Percentiles rank a stretch among this genome's conserved stretches.
Conservation (phyloP, 163 green algal genomes). For the Coccomyxa subellipsoidea region DNA sequence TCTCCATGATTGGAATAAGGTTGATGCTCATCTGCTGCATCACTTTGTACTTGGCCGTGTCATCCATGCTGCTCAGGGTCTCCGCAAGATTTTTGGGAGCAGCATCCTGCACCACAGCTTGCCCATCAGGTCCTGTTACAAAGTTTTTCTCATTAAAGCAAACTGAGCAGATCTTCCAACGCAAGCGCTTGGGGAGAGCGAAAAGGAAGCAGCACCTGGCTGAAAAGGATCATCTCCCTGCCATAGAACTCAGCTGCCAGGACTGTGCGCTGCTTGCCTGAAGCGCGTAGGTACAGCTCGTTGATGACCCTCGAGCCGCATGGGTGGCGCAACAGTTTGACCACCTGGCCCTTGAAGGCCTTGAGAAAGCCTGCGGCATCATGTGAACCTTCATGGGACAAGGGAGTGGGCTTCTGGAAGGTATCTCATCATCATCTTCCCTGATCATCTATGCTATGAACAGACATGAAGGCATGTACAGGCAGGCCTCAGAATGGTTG, state of each 20-base stretch:
- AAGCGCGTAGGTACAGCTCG: slow-evolving; percentile 67
- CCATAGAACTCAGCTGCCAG: slow-evolving; percentile 84
- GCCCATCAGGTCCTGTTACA: no score
- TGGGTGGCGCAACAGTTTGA: slow-evolving; percentile 75
- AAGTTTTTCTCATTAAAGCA: no score
- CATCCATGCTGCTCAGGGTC: slow-evolving; percentile 45
- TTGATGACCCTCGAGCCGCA: slow-evolving; percentile 73
- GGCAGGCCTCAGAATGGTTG: not conserved
- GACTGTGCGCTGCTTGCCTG: slow-evolving; percentile 50
- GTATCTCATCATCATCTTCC: no score
- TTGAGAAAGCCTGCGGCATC: slow-evolving; percentile 7
- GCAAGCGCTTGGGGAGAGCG: no score
- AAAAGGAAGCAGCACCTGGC: not conserved
- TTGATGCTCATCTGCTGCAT: slow-evolving; percentile 65
- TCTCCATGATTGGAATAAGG: slow-evolving; percentile 81
- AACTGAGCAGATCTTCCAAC: no score
- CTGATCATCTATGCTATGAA: no score
- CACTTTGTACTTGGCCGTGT: slow-evolving; percentile 51
- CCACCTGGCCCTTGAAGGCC: slow-evolving; percentile 7
- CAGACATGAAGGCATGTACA: no score
- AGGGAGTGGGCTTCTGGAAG: no score
- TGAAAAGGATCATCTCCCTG: slow-evolving; percentile 75
- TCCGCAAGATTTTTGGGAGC: slow-evolving; percentile 23
- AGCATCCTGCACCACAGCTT: not conserved
- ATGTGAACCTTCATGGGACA: no score